Evolutionary conservation across 140 eudicot genomes (phyloP), one percentile per base, ranked within the genome.

Genomic region (Anethum foeniculum): DNA sequence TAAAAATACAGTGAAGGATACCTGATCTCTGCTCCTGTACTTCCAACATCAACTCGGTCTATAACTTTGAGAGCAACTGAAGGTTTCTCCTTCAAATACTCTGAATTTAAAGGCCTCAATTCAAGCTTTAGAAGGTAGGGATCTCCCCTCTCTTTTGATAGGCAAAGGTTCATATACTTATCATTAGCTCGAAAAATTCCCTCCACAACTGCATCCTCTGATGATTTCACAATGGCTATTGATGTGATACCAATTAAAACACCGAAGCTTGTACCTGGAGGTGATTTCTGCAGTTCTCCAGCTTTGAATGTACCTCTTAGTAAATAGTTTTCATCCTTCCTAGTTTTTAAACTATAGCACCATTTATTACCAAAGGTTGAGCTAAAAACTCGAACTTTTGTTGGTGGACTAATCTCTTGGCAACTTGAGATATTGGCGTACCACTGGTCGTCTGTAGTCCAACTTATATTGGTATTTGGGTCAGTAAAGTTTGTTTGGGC

Each of bases 31-130:
- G 28, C 81, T 76, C 80, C 83, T 36, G 83, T 79, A 80, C 83
- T 88, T 44, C 96, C 96, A 18, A 90, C 91, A 80, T 91, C 90
- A 75, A 91, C 84, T 83, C 96, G 85, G 77, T 89, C 86, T 46
- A 87, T 64, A 80, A 91, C 79, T 77, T 83, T 91, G 54, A 91
- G 93, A 60, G 87, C 79, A 56, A 41, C 78, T 39, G 81, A 84
- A 81, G 88, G 76, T 49, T 82, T 83, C 76, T 60, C 80, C 78
- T 75, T 80, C 81, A 81, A 72, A 71, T 88, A 89, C 84, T 81
- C 85, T 7, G 83, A 80, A 77, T 83, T 64, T 80, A 85, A 41
- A 18, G 85, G 87, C 80, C 93, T 87, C 80, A 88, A 77, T 87
- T 91, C 96, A 13, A 91, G 84, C 89, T 84, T 89, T 64, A 91